Conservation (phyloP, 805 yeast species). For the Scheffersomyces amazonensis region DNA sequence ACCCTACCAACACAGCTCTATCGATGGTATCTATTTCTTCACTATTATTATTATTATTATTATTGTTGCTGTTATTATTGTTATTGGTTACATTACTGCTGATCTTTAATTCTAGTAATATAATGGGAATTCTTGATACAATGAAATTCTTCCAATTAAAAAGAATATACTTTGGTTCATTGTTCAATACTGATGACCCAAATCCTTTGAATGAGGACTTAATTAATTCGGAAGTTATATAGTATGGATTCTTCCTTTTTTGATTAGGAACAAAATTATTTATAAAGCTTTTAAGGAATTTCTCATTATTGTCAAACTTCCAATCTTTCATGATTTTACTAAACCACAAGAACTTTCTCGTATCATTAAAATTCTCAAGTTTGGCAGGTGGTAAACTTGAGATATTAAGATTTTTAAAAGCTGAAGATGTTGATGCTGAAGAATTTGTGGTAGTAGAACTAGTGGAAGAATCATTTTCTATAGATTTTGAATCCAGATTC, state of each 20-base stretch:
- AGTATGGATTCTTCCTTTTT: constrained; percentile 9
- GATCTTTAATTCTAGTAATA: constrained; percentile 17
- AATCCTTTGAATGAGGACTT: constrained; percentile 18
- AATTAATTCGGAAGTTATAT: constrained; percentile 16
- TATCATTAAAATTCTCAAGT: constrained; percentile 3
- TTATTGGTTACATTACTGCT: background rate
- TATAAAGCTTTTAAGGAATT: constrained; percentile 10
- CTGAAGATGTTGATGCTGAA: background rate
- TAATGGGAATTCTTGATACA: constrained; percentile 23
- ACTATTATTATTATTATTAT: constrained; percentile 2
- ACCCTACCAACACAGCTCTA: constrained; percentile 13
- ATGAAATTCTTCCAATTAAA: constrained; percentile 37
- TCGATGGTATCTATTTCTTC: constrained; percentile 11
- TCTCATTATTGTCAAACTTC: constrained; percentile 14
- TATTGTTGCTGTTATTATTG: constrained; percentile 6
- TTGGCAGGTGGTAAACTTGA: constrained; percentile 2
- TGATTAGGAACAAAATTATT: constrained; percentile 6
- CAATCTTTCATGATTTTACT: constrained; percentile 19
- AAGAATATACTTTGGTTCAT: constrained; percentile 20
- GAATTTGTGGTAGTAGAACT: background rate
- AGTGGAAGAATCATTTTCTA: background rate
- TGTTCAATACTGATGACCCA: constrained; percentile 10
- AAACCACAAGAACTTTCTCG: constrained; percentile 29
- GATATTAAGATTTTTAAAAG: constrained; percentile 1
- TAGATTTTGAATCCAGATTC: background rate